Percentiles rank a stretch among this genome's conserved stretches.
These are phyloP conservation scores for Penicillium maclennaniae DNA, from an alignment of 495 filamentous ascomycete species.

Conservation along the genomic window DNA sequence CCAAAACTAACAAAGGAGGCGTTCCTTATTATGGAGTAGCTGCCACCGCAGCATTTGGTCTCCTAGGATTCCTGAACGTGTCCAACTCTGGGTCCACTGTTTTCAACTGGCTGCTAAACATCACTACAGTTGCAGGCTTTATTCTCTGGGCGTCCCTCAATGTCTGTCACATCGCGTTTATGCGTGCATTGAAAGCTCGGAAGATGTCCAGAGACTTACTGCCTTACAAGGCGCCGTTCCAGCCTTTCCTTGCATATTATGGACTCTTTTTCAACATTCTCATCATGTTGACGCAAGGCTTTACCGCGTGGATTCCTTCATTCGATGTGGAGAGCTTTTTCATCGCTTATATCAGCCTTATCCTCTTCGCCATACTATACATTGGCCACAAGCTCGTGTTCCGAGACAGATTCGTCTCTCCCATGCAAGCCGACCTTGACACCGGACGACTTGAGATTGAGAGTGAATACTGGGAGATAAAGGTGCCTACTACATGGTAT, in stretches of 20 bases:
- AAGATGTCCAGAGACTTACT: slow-evolving; percentile 43
- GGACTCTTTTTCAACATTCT: slow-evolving; percentile 56
- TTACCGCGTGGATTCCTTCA: slow-evolving; percentile 53
- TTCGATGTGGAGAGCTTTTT: slow-evolving; percentile 52
- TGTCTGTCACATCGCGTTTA: slow-evolving; percentile 52
- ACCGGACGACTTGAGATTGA: slow-evolving; percentile 23
- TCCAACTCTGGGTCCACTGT: slow-evolving; percentile 21
- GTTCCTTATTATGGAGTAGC: slow-evolving; percentile 38
- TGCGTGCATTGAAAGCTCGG: slow-evolving; percentile 46
- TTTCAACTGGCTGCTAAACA: slow-evolving; percentile 52
- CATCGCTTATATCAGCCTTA: slow-evolving; percentile 49
- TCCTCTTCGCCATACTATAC: slow-evolving; percentile 49
- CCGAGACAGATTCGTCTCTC: slow-evolving; percentile 23
- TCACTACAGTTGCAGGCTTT: slow-evolving; percentile 54
- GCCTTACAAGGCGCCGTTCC: slow-evolving; percentile 46
- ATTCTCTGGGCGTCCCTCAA: slow-evolving; percentile 55
- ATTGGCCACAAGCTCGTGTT: slow-evolving; percentile 45
- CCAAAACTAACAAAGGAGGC: slow-evolving; percentile 32
- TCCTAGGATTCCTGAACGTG: slow-evolving; percentile 45
- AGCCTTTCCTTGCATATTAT: slow-evolving; percentile 48
- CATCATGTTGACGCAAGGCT: slow-evolving; percentile 58
- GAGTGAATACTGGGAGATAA: slow-evolving; percentile 8
- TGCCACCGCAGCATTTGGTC: slow-evolving; percentile 39
- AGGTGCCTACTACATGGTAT: slow-evolving; percentile 9
- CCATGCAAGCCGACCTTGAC: slow-evolving; percentile 31